Conservation (phyloP, 306 rosid genomes). For the Luffa acutangula region DNA sequence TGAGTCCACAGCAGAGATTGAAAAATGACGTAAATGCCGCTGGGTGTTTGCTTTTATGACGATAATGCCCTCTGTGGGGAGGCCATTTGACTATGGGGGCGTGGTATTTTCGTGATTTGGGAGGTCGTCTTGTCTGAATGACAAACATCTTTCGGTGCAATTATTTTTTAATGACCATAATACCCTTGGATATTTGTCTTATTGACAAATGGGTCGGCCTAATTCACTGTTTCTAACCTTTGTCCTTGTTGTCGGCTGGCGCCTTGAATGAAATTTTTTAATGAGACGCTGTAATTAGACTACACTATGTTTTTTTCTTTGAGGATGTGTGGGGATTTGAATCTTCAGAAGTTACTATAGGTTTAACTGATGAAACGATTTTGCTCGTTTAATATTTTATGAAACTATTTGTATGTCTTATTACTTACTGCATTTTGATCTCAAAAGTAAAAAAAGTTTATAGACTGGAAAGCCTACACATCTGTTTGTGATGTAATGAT, state of each 20-base stretch:
- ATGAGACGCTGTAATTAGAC: neutral
- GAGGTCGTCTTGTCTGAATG: neutral
- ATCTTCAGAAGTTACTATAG: neutral
- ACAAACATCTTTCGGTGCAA: conserved; percentile 5
- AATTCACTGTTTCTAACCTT: neutral
- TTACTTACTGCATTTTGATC: neutral
- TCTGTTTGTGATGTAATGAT: neutral
- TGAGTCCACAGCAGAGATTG: conserved; percentile 8
- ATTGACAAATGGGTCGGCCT: neutral
- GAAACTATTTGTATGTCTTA: neutral
- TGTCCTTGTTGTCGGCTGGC: conserved; percentile 2
- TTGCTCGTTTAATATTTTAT: neutral
- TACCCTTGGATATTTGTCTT: conserved; percentile 8
- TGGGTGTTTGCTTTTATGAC: neutral
- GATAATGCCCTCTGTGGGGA: conserved; percentile 2
- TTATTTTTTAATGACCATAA: neutral
- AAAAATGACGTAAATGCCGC: neutral
- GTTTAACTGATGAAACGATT: neutral
- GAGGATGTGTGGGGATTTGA: neutral
- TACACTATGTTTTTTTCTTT: neutral
- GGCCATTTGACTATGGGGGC: neutral
- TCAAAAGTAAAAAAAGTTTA: neutral
- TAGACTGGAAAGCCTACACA: neutral
- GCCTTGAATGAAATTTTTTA: neutral
- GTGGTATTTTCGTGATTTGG: conserved; percentile 5